Conservation (phyloP, 768 basidiomycete genomes). For the Termitomyces sp. region DNA sequence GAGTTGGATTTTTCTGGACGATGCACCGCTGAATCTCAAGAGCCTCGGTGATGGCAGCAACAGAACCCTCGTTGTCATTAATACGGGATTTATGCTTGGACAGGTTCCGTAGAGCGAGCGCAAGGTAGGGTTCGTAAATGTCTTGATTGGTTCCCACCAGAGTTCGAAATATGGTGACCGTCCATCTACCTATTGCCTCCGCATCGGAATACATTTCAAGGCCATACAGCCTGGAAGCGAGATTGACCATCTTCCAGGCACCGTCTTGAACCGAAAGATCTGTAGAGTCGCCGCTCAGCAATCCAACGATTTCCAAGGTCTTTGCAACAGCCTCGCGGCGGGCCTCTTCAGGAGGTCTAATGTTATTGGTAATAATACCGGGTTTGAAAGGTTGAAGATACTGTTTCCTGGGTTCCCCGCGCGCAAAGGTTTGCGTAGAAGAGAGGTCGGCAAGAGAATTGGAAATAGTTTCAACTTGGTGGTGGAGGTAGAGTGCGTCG, state of each 20-base stretch:
- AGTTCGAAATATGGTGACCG: conserved; percentile 11
- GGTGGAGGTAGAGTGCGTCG: conserved; percentile 10
- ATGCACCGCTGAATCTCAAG: conserved; percentile 1
- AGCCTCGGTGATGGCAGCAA: conserved; percentile 2
- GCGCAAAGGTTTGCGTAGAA: conserved; percentile 1
- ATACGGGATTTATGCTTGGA: conserved; percentile 4
- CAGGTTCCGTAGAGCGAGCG: conserved; percentile 7
- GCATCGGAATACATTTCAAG: conserved; percentile 16
- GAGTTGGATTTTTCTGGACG: not conserved
- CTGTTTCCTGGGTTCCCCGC: conserved; percentile 1
- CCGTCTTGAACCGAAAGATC: conserved; percentile 12
- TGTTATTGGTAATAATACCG: not conserved
- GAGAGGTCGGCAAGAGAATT: conserved; percentile 8
- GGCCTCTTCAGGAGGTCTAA: not conserved
- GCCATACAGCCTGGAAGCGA: conserved; percentile 6
- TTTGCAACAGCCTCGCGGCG: conserved; percentile 9
- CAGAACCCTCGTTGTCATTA: not conserved
- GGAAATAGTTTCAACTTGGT: conserved; percentile 10
- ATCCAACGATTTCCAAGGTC: conserved; percentile 5
- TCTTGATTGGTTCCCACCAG: conserved; percentile 2
- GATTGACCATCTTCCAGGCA: conserved; percentile 16
- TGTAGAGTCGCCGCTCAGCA: conserved; percentile 4
- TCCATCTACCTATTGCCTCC: conserved; percentile 11
- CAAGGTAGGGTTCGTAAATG: conserved; percentile 11
- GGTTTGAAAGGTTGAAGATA: conserved; percentile 9